A percentile compares a stretch with the other conserved stretches of the same genome.
Conservation (phyloP, 345 rosid genomes). For the Gossypium mustelinum region DNA sequence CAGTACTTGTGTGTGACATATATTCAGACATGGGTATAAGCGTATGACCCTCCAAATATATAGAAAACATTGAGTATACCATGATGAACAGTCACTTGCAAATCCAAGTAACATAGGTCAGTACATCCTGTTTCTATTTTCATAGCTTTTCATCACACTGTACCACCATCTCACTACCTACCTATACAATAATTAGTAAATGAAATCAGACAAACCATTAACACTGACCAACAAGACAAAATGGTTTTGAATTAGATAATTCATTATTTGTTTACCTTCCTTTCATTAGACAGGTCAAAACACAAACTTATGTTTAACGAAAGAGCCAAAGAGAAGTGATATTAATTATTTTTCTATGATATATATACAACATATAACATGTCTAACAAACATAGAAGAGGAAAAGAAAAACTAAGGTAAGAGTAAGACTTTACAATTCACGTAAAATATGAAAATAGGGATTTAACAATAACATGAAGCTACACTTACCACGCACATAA, state of each 20-base stretch:
- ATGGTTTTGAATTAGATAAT: not conserved
- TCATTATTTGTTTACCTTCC: not conserved
- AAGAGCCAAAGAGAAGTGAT: not conserved
- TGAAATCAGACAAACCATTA: not conserved
- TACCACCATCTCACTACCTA: no score
- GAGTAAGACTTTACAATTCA: not conserved
- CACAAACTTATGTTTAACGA: not conserved
- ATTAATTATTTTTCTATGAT: not conserved
- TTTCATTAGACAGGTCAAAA: not conserved
- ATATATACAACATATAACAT: no score
- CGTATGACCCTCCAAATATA: no score
- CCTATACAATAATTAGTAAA: not conserved
- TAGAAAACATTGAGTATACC: no score
- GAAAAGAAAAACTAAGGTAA: not conserved
- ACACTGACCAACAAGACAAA: not conserved
- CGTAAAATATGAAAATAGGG: not conserved
- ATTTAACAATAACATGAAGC: not conserved
- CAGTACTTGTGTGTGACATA: no score
- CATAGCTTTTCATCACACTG: not conserved
- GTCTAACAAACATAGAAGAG: not conserved
- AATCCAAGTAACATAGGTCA: no score
- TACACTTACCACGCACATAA: slow-evolving; percentile 51
- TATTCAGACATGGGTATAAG: no score
- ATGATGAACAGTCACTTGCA: no score
- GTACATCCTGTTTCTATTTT: not conserved